Base-by-base conservation (phyloP, 23 red algal genomes). In the Gracilaria gracilis region DNA sequence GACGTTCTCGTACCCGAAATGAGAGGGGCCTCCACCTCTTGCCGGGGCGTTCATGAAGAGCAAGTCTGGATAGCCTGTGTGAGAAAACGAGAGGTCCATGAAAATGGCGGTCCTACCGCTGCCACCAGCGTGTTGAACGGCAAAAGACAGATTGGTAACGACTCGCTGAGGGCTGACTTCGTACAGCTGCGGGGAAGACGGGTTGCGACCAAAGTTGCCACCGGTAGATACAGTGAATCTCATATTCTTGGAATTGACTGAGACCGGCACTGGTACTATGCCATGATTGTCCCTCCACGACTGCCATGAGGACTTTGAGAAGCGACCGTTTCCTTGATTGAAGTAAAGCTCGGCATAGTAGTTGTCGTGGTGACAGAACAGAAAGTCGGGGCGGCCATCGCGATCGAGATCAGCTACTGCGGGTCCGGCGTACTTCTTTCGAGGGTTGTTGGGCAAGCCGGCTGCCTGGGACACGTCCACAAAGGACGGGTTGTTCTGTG, bases 331-430 rank as follows among this genome's bases (percentile, higher is more conserved):
- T 33, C 64, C 49, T 20, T 61, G 24, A 20, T 79, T 79, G 64
- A 90, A 90, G 75, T 39, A 90, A 13, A 90, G 0, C 28, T 48
- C 71, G 25, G 74, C 48, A 21, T 36, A 55, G 74, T 23, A 39
- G 27, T 49, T 57, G 58, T 80, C 58, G 61, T 90, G 87, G 23
- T 90, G 53, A 19, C 55, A 67, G 53, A 90, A 80, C 11, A 90
- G 20, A 7, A 90, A 48, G 66, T 93, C 81, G 23, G 70, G 79
- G 0, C 0, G 61, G 24, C 90, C 90, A 50, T 93, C 90, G 1
- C 64, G 32, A 67, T 93, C 90, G 12, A 93, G 71, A 46, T 93
- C 90, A 0, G 90, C 90, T 21, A 93, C 78, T 4, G 61, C 62
- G 19, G 79, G 69, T 0, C 64, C 61, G 29, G 76, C 90, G 28